Evolutionary conservation across 2,329 filamentous ascomycete genomes (phyloP).

Genomic region (Myriosclerotinia duriaeana): DNA sequence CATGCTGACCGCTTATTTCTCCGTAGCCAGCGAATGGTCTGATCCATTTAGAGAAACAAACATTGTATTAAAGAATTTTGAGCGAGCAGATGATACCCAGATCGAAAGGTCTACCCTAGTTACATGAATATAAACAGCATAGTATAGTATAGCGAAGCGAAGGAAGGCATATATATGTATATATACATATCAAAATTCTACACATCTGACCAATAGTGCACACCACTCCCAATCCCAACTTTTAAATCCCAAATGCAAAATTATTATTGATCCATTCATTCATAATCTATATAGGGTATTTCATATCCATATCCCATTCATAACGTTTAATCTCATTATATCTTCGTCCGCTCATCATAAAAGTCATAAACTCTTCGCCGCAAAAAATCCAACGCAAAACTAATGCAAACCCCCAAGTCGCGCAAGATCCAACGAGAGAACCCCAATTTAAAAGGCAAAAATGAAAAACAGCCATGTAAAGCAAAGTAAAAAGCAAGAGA

Average conservation of each 20-base stretch:
- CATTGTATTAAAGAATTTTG: slow-evolving; percentile 26
- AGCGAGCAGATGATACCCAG: slow-evolving; percentile 12
- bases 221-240: neutral
- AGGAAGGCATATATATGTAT: neutral
- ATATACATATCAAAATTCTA: neutral
- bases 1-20: slow-evolving; percentile 23
- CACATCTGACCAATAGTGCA: neutral
- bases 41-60: slow-evolving; percentile 57
- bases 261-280: neutral
- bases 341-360: neutral
- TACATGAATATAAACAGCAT: neutral
- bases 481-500: neutral
- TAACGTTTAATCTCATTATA: neutral
- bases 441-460: neutral
- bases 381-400: neutral
- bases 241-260: neutral
- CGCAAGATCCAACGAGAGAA: neutral
- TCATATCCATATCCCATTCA: neutral
- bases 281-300: neutral
- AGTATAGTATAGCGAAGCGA: neutral
- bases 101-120: neutral
- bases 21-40: slow-evolving; percentile 61
- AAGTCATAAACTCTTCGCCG: neutral
- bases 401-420: neutral
- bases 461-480: neutral